Conservation (phyloP, 768 basidiomycete species). For the Collybia sordida region DNA sequence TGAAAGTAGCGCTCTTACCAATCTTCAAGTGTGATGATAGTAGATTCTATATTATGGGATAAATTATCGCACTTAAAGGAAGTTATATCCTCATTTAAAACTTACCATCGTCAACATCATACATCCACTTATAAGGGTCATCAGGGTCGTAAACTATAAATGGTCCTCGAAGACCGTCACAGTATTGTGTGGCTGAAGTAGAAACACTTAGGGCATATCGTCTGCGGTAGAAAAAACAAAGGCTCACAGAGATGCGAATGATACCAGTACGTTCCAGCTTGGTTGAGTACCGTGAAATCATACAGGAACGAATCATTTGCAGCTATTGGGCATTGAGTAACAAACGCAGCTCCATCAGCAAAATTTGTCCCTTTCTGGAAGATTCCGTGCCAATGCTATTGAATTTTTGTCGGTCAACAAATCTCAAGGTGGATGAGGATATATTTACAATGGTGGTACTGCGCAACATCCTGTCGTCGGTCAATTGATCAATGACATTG, state of each 20-base stretch:
- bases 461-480: slow-evolving; percentile 13
- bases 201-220: slow-evolving; percentile 17
- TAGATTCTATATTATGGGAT: slow-evolving; percentile 27
- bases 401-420: background rate
- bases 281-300: slow-evolving; percentile 27
- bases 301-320: slow-evolving; percentile 32
- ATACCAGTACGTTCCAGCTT: slow-evolving; percentile 30
- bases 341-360: slow-evolving; percentile 8
- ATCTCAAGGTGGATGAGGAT: slow-evolving; percentile 8
- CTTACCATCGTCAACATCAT: slow-evolving; percentile 18
- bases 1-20: slow-evolving; percentile 22
- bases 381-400: slow-evolving; percentile 1
- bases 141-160: slow-evolving; percentile 36
- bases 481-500: slow-evolving; percentile 19
- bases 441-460: slow-evolving; percentile 15
- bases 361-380: slow-evolving; percentile 6
- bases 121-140: slow-evolving; percentile 28
- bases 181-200: slow-evolving; percentile 40
- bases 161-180: slow-evolving; percentile 39
- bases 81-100: background rate
- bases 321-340: slow-evolving; percentile 20
- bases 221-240: background rate
- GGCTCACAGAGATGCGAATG: slow-evolving; percentile 22
- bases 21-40: slow-evolving; percentile 40
- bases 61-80: background rate